Evolutionary conservation across 345 rosid genomes (phyloP), one percentile per base, ranked within the genome.

Genomic region (Punica granatum): DNA sequence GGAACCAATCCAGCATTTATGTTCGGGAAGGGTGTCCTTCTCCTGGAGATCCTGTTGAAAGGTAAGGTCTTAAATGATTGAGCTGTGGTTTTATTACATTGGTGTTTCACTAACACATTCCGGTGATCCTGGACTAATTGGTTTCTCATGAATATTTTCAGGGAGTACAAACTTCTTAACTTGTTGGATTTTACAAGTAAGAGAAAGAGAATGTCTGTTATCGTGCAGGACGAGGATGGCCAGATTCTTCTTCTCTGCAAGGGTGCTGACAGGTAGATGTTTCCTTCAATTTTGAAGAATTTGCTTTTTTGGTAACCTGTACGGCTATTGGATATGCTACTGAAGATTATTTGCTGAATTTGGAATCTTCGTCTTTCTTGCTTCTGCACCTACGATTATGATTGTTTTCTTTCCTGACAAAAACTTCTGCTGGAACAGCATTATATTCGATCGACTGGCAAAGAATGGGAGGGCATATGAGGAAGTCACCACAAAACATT

Each of bases 241-340:
- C 89, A 88, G 85, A 83, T 95, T 77, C 75, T 95, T 72, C 88
- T 95, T 73, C 79, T 95, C 63, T 92, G 99, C 88, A 95, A 95
- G 84, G 99, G 99, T 74, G 99, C 99, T 3, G 99, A 95, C 85
- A 94, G 99, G 99, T 94, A 76, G 82, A 87, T 58, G 64, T 68
- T 71, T 30, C 66, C 28, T 63, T 56, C 61, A 13, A 26, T 56
- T 28, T 56, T 56, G 21, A 30, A 30, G 3, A 9, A 23, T 63
- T 2, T 63, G 9, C 44, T 63, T 63, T 63, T 63, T 18, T 36
- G 14, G n/a, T 31, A 63, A 14, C 49, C 31, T 36, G 46, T 4
- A 56, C 0, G 12, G 11, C 14, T 25, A 30, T 13, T 56, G 3
- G 25, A 1, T 51, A 51, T 25, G 34, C 61, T 30, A 14, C 25